A percentile compares a stretch with the other conserved stretches of the same genome.
These are phyloP conservation scores for Eragrostis curvula DNA, from an alignment of 176 grass and related monocot genomes.

Conservation along the genomic window DNA sequence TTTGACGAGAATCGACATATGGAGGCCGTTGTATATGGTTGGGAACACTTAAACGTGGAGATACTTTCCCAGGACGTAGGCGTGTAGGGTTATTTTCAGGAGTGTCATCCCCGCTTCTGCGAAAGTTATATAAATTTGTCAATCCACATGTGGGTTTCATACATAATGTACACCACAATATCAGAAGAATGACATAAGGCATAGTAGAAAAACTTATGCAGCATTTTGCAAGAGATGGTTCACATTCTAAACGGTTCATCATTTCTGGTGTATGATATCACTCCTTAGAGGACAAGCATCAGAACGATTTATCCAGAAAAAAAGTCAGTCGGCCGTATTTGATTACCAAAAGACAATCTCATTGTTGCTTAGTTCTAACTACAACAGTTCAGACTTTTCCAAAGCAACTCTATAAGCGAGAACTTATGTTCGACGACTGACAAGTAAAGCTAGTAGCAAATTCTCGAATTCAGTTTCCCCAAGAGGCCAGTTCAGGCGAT, in stretches of 20 bases:
- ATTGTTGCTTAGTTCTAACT: neutral
- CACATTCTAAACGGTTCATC: neutral
- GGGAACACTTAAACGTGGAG: conserved; percentile 77
- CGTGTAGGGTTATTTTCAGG: conserved; percentile 61
- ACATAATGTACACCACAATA: conserved; percentile 16
- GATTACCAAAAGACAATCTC: neutral
- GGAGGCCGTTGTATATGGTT: conserved; percentile 79
- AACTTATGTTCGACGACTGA: neutral
- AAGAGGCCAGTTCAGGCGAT: neutral
- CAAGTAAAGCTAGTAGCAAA: neutral
- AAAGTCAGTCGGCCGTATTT: neutral
- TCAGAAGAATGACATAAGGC: neutral
- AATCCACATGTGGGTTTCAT: conserved; percentile 4
- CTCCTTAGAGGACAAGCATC: neutral
- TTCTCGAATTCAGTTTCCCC: neutral
- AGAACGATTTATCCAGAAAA: neutral
- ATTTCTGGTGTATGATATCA: conserved; percentile 2
- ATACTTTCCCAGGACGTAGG: conserved; percentile 81
- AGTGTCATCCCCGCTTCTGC: conserved; percentile 62
- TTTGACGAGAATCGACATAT: conserved; percentile 68
- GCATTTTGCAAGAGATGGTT: neutral
- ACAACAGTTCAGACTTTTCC: conserved; percentile 2
- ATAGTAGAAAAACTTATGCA: neutral
- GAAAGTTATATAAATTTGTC: conserved; percentile 24
- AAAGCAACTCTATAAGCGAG: neutral